A percentile compares a stretch with the other conserved stretches of the same genome.
phyloP scores from a whole-genome alignment of 306 rosid species.

The Prunus persica region DNA sequence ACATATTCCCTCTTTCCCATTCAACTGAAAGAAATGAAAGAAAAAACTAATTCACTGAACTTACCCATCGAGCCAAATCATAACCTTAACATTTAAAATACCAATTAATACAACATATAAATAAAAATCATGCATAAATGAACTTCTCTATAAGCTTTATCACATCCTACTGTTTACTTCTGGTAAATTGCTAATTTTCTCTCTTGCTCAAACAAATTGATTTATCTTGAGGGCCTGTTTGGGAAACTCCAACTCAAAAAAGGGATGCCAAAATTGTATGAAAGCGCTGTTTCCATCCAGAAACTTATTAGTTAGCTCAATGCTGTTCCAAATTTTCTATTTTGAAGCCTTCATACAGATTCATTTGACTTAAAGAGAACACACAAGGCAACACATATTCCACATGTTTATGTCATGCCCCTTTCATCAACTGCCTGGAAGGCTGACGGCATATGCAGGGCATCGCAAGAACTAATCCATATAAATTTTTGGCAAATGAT shows the following conservation, averaged over 20 bases:
- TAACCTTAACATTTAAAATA: neutral
- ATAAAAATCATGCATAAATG: neutral
- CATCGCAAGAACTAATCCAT: neutral
- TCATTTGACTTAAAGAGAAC: neutral
- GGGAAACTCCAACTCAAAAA: neutral
- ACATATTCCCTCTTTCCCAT: constrained; percentile 40
- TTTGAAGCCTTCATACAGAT: neutral
- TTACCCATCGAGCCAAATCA: neutral
- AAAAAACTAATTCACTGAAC: neutral
- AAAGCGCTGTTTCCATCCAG: neutral
- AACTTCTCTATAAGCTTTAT: neutral
- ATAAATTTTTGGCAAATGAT: neutral
- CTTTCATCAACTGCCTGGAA: neutral
- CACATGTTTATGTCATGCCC: neutral
- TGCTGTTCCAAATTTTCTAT: neutral
- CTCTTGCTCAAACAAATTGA: neutral
- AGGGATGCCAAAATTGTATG: neutral
- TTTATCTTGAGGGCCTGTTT: neutral
- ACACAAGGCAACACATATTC: neutral
- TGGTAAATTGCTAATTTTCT: neutral
- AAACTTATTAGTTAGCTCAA: neutral
- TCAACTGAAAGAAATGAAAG: constrained; percentile 39
- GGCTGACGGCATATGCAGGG: neutral
- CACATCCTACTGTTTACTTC: neutral
- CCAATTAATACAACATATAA: neutral